phyloP scores from a whole-genome alignment of 169 alveolate species.

The Theileria luwenshuni region DNA sequence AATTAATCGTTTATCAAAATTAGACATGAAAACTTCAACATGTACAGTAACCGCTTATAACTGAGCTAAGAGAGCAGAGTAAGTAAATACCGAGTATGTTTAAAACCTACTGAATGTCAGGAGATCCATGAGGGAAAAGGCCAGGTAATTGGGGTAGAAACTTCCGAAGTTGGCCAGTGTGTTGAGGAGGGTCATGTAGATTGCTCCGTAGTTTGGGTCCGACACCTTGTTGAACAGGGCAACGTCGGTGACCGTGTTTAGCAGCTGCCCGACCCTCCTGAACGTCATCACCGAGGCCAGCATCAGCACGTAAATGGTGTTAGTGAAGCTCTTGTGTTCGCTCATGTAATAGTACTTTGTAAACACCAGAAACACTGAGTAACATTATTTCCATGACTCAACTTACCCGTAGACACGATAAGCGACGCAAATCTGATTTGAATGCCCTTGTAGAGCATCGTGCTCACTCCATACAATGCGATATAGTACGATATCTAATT shows the following conservation, averaged over 20 bases:
- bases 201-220: conserved; percentile 83
- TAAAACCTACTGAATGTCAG: conserved; percentile 17
- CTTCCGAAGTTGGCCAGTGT: conserved; percentile 79
- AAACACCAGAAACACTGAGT: conserved; percentile 25
- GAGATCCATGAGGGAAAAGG: conserved; percentile 36
- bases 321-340: conserved; percentile 6
- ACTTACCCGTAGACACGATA: not conserved
- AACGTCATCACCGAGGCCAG: conserved; percentile 11
- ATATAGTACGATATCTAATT: not conserved
- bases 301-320: conserved; percentile 10
- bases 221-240: conserved; percentile 76
- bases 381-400: not conserved
- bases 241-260: conserved; percentile 59
- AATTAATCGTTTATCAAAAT: no score
- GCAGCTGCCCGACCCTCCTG: conserved; percentile 16
- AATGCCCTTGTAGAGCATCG: conserved; percentile 3
- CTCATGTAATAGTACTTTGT: conserved; percentile 33
- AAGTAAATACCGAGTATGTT: no score
- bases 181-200: conserved; percentile 84
- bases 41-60: no score
- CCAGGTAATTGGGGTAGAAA: conserved; percentile 28
- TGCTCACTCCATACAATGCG: not conserved
- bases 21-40: no score
- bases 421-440: conserved; percentile 5
- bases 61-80: no score